Evolutionary conservation across 78 protist species (phyloP), one percentile per base, ranked within the genome.

Genomic region (Dictyostelium purpureum): DNA sequence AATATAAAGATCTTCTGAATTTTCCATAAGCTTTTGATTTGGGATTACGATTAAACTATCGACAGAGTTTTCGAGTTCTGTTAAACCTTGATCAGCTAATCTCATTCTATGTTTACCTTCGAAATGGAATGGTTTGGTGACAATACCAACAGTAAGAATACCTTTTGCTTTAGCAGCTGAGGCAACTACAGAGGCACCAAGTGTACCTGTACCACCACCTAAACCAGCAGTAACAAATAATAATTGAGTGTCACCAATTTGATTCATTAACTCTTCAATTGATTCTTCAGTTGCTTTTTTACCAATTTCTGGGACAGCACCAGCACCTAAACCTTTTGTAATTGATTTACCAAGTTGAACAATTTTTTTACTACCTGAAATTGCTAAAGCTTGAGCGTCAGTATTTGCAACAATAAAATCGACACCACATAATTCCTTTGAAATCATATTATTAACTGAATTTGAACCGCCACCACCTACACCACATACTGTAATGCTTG

Each of bases 151-250:
- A 42, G 96, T 93, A 19, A 96, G 33, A 21, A 93, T 88, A 5
- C 97, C 97, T 18, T 28, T 40, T 2, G 63, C 89, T 38, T 73
- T 87, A 35, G 85, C 89, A 28, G 90, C 89, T 6, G 88, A 78
- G 0, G 97, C 94, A 0, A 97, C 73, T 54, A 96, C 96, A 5
- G 97, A 94, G 12, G 97, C 97, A 2, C 96, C 98, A 26, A 97
- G 97, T 10, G 97, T 95, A 42, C 98, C 98, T 12, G 98, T 96
- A 9, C 93, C 98, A 24, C 98, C 98, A 42, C 98, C 98, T 96
- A 97, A 90, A 51, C 98, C 98, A 6, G 97, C 98, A 21, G 96
- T 88, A 69, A 97, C 80, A 82, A 97, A 97, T 21, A 97, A 76
- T 94, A 97, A 79, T 56, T 97, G 94, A 7, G 96, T 52, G 54